These are phyloP conservation scores for Nakaseomyces nivariensis DNA, from an alignment of 1,139 yeast genomes.

Conservation along the genomic window DNA sequence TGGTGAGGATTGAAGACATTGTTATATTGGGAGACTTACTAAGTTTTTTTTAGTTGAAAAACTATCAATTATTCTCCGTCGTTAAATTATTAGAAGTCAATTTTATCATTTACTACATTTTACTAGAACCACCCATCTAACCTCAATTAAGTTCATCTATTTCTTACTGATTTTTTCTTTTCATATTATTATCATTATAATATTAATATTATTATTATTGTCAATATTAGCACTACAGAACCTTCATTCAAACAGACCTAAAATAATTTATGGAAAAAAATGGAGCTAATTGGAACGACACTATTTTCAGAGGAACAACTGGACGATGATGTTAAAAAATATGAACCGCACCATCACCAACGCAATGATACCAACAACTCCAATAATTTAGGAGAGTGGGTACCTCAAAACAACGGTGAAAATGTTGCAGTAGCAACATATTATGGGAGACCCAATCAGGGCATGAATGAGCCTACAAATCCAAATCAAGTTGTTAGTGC, in stretches of 20 bases:
- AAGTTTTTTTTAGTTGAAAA: no score
- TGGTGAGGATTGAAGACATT: no score
- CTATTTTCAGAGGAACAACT: background rate
- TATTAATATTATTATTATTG: background rate
- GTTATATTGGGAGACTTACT: no score
- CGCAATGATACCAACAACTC: background rate
- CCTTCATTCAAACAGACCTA: background rate
- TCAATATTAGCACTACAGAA: background rate
- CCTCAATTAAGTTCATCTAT: no score
- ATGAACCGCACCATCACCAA: background rate
- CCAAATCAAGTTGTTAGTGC: background rate
- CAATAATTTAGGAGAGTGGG: background rate
- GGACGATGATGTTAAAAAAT: background rate
- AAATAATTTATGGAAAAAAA: background rate
- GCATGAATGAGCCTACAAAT: background rate
- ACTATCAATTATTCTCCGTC: no score
- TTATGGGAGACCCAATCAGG: background rate
- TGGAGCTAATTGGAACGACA: background rate
- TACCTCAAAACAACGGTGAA: background rate
- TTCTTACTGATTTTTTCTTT: no score
- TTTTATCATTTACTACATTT: no score
- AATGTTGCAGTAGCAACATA: background rate
- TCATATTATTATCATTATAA: background rate
- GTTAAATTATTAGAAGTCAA: no score
- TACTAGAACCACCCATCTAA: no score